Conservation (phyloP, 192 early-diverging fungal genomes). For the Coemansia sp. region DNA sequence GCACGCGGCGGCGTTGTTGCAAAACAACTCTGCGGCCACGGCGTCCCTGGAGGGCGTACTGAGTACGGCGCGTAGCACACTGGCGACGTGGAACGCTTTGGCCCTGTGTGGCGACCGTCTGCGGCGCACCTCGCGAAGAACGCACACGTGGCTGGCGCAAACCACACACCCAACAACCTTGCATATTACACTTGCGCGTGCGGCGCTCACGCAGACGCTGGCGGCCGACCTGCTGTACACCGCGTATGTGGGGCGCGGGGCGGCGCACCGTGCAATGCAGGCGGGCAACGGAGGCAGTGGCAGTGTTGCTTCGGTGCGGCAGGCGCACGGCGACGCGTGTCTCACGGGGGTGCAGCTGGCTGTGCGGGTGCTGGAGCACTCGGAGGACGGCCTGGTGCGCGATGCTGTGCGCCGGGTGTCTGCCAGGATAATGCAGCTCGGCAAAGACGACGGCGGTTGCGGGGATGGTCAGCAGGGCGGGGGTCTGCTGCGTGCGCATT, state of each 20-base stretch:
- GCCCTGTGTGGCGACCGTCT: constrained; percentile 33
- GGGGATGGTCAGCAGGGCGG: too few species aligned
- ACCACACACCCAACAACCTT: too few species aligned
- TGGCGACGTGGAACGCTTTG: constrained; percentile 41
- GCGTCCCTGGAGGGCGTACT: constrained; percentile 13
- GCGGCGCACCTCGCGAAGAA: constrained; percentile 19
- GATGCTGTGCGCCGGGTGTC: background rate
- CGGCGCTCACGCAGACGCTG: constrained; percentile 13
- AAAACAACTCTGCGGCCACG: too few species aligned
- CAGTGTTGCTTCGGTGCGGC: constrained; percentile 7
- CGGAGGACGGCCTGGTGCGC: background rate
- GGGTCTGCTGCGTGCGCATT: constrained; percentile 46
- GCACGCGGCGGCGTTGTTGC: too few species aligned
- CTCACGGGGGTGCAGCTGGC: constrained; percentile 25
- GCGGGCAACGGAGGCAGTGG: constrained; percentile 33
- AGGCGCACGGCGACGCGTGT: constrained; percentile 29
- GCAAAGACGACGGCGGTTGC: too few species aligned
- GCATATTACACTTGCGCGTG: too few species aligned
- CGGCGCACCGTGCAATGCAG: constrained; percentile 20
- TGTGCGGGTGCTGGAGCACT: constrained; percentile 16
- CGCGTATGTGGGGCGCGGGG: constrained; percentile 34
- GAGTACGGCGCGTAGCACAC: constrained; percentile 18
- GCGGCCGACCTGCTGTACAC: constrained; percentile 26
- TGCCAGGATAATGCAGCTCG: too few species aligned
- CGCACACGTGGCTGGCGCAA: constrained; percentile 10